These are phyloP conservation scores for Phytophthora rubi DNA, from an alignment of 352 stramenopile species.

Conservation along the genomic window DNA sequence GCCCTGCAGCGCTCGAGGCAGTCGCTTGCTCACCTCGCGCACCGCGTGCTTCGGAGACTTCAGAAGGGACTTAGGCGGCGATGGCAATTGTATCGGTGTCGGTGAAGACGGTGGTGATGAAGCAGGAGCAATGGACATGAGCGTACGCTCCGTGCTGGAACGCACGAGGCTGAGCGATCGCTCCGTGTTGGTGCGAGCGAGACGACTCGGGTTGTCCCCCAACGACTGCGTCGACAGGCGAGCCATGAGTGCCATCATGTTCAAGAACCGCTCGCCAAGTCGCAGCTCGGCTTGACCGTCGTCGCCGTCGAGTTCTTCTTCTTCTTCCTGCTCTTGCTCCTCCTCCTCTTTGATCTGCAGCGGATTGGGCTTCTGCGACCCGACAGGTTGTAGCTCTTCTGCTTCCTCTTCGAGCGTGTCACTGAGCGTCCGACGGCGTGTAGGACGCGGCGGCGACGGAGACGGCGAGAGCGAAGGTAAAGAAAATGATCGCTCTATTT, in stretches of 20 bases:
- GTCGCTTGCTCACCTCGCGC: constrained; percentile 40
- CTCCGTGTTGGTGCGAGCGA: constrained; percentile 7
- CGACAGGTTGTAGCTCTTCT: not conserved
- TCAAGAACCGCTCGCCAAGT: constrained; percentile 63
- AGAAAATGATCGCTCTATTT: too few relatives aligned
- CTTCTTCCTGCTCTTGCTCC: not conserved
- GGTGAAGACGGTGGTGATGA: not conserved
- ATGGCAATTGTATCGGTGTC: not conserved
- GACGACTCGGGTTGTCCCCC: constrained; percentile 6
- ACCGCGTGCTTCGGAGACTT: constrained; percentile 33
- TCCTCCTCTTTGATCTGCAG: constrained; percentile 4
- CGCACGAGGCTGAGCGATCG: constrained; percentile 6
- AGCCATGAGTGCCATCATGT: constrained; percentile 61
- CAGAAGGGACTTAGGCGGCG: not conserved
- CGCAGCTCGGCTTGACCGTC: constrained; percentile 34
- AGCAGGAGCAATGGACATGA: constrained; percentile 1
- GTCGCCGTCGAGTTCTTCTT: not conserved
- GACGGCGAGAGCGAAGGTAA: not conserved
- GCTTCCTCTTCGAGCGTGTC: constrained; percentile 2
- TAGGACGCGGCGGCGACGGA: constrained; percentile 1
- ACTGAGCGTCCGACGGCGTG: constrained; percentile 3
- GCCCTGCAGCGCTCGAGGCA: constrained; percentile 40
- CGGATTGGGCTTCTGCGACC: not conserved
- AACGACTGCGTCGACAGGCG: constrained; percentile 42
- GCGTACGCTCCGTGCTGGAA: constrained; percentile 5